phyloP scores from a whole-genome alignment of 805 yeast genomes.

The Wickerhamiella parazyma region DNA sequence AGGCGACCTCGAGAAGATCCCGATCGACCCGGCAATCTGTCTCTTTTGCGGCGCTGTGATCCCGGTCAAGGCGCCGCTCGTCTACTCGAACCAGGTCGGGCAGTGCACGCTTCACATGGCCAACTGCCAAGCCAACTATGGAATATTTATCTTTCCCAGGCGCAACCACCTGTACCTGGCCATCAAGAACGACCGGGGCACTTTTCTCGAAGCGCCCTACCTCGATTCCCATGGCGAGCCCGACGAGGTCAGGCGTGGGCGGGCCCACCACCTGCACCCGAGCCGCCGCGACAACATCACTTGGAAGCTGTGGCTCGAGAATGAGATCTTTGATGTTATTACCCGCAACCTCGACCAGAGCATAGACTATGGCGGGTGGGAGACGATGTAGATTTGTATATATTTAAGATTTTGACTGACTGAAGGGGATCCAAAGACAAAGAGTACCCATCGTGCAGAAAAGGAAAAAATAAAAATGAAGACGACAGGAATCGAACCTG shows the following conservation, averaged over 20 bases:
- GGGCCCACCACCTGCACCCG: constrained; percentile 53
- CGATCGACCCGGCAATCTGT: constrained; percentile 71
- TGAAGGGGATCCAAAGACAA: no score
- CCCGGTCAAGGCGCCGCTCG: constrained; percentile 47
- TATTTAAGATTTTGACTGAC: not conserved
- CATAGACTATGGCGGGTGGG: constrained; percentile 93
- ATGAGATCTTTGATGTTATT: constrained; percentile 61
- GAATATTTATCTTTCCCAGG: constrained; percentile 60
- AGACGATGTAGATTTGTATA: constrained; percentile 38
- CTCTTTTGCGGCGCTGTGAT: constrained; percentile 63
- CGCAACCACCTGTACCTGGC: constrained; percentile 45
- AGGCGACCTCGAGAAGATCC: constrained; percentile 14
- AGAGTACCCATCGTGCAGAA: no score
- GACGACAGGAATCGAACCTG: constrained; percentile 12
- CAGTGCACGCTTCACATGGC: constrained; percentile 64
- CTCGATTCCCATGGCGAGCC: constrained; percentile 77
- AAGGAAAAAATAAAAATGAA: not conserved
- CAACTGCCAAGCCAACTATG: constrained; percentile 47
- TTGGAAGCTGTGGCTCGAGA: constrained; percentile 60
- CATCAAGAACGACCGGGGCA: constrained; percentile 62
- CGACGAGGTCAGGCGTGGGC: constrained; percentile 57
- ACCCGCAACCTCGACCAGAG: constrained; percentile 69
- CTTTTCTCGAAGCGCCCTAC: constrained; percentile 74
- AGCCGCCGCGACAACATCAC: constrained; percentile 52
- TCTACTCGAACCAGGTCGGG: constrained; percentile 40